A percentile compares a stretch with the other conserved stretches of the same genome.
phyloP scores from a whole-genome alignment of 2,329 filamentous ascomycete genomes.

The Balansia obtecta region DNA sequence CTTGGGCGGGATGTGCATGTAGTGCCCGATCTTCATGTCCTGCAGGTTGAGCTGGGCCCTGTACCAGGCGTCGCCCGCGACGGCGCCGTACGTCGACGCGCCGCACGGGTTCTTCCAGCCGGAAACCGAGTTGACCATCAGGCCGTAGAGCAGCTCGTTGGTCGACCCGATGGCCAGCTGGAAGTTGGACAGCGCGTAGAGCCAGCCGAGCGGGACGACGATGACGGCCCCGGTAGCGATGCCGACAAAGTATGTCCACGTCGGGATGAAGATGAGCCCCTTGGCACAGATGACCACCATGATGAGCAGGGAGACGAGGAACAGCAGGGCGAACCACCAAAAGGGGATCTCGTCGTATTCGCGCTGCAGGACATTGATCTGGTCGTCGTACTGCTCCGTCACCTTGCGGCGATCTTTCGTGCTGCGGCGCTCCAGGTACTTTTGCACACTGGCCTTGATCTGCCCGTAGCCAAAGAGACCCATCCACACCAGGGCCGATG shows the following conservation, averaged over 20 bases:
- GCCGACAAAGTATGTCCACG: constrained; percentile 48
- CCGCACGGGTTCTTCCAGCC: constrained; percentile 44
- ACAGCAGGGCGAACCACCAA: constrained; percentile 44
- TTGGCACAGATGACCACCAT: constrained; percentile 38
- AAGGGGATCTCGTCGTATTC: constrained; percentile 44
- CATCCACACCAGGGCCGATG: constrained; percentile 47
- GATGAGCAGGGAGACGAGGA: constrained; percentile 32
- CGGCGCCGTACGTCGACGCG: constrained; percentile 43
- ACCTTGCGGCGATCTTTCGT: constrained; percentile 22
- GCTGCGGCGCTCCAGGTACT: constrained; percentile 26
- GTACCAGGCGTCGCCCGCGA: constrained; percentile 51
- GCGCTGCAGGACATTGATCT: constrained; percentile 45
- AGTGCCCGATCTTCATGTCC: constrained; percentile 52
- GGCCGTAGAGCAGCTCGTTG: constrained; percentile 47
- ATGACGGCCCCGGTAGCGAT: constrained; percentile 40
- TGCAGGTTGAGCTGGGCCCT: constrained; percentile 45
- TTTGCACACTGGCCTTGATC: constrained; percentile 30
- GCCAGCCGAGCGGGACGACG: constrained; percentile 44
- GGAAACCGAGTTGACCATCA: constrained; percentile 41
- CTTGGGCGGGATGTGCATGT: constrained; percentile 48
- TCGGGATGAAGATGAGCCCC: constrained; percentile 42
- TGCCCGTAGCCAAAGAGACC: constrained; percentile 39
- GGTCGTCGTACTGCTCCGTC: constrained; percentile 44
- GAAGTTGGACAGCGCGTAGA: constrained; percentile 47
- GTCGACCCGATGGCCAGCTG: constrained; percentile 41